phyloP scores from a whole-genome alignment of 306 rosid genomes.

The Glycine tomentella region DNA sequence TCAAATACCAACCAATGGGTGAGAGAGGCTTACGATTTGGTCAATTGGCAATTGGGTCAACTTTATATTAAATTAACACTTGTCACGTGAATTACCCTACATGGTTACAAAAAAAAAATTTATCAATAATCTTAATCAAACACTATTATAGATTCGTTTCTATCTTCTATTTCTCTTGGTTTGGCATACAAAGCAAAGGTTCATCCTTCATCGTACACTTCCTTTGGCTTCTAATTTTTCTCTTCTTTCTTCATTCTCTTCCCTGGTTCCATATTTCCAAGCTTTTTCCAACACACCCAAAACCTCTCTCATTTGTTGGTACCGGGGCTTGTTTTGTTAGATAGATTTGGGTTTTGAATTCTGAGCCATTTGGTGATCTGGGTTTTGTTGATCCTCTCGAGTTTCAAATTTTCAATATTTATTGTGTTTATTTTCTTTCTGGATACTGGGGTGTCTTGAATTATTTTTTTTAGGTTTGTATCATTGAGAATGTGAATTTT shows the following conservation, averaged over 20 bases:
- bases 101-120: too few species aligned
- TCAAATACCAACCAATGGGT: not conserved
- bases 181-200: not conserved
- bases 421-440: not conserved
- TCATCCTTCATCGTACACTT: not conserved
- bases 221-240: not conserved
- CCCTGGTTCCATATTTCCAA: not conserved
- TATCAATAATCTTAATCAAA: not conserved
- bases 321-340: not conserved
- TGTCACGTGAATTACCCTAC: not conserved
- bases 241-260: not conserved
- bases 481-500: not conserved
- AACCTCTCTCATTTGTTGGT: not conserved
- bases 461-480: constrained; percentile 37
- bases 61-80: not conserved
- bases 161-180: not conserved
- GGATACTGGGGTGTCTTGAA: constrained; percentile 9
- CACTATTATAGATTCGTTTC: not conserved
- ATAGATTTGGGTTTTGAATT: constrained; percentile 19
- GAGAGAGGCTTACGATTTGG: not conserved
- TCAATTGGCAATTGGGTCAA: not conserved
- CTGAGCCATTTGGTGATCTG: constrained; percentile 23
- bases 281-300: constrained; percentile 6
- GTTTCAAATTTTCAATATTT: not conserved
- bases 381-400: constrained; percentile 19